Evolutionary conservation across 2,329 filamentous ascomycete species (phyloP).

Genomic region (Salinomyces thailandicus): DNA sequence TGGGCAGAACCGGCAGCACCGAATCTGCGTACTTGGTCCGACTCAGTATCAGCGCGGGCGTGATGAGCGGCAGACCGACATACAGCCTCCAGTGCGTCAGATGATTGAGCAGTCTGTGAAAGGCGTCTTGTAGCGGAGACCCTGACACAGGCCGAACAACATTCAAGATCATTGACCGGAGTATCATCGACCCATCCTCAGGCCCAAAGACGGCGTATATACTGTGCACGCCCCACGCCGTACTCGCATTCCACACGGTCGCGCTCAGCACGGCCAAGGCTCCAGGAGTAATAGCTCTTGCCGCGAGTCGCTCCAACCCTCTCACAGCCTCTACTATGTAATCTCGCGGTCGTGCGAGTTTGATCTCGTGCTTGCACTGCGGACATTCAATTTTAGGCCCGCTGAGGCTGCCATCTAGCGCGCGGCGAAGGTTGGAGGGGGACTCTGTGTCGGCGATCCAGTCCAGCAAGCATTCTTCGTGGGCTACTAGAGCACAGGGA

Average conservation of each 20-base stretch:
- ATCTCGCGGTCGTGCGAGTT: constrained; percentile 64
- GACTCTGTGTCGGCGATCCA: constrained; percentile 88
- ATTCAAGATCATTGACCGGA: constrained; percentile 31
- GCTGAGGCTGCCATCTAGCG: constrained; percentile 31
- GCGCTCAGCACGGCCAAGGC: constrained; percentile 44
- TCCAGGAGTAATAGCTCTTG: constrained; percentile 53
- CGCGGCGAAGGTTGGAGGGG: constrained; percentile 40
- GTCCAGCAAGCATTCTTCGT: constrained; percentile 78
- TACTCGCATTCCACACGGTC: constrained; percentile 14
- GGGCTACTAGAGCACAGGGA: constrained; percentile 78
- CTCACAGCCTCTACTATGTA: constrained; percentile 58
- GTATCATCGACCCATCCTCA: constrained; percentile 48
- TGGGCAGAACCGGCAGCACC: constrained; percentile 51
- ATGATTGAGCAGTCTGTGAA: constrained; percentile 13
- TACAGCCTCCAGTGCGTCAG: constrained; percentile 42
- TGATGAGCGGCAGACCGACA: constrained; percentile 56
- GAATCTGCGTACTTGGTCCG: constrained; percentile 54
- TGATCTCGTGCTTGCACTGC: constrained; percentile 76
- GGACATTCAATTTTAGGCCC: constrained; percentile 65
- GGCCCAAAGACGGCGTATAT: constrained; percentile 56
- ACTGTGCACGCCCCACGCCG: constrained; percentile 48
- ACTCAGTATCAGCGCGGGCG: constrained; percentile 56
- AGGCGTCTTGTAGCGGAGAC: constrained; percentile 8
- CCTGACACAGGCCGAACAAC: constrained; percentile 14
- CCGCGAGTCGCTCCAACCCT: constrained; percentile 46